These are phyloP conservation scores for Xylariaceae sp. DNA, from an alignment of 2,329 filamentous ascomycete genomes.

Conservation along the genomic window DNA sequence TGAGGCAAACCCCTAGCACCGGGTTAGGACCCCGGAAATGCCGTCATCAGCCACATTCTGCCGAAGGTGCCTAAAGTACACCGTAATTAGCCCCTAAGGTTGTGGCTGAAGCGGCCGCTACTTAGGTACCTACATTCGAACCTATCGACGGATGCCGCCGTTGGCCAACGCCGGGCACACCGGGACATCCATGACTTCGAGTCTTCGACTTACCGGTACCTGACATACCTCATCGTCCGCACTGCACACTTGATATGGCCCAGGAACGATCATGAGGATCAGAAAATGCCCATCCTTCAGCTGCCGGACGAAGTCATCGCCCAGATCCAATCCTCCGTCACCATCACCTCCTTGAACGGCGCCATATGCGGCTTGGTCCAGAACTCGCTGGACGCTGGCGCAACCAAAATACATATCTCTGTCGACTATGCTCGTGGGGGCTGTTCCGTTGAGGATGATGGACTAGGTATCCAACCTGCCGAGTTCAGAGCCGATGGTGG, in stretches of 20 bases:
- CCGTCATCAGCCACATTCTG: slow-evolving; percentile 16
- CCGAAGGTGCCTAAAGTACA: no score
- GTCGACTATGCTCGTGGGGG: slow-evolving; percentile 70
- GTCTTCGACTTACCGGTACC: no score
- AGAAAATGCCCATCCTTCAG: slow-evolving; percentile 54
- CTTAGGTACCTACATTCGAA: no score
- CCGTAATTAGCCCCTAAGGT: no score
- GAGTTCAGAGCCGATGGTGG: slow-evolving; percentile 69
- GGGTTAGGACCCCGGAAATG: slow-evolving; percentile 10
- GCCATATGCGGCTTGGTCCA: slow-evolving; percentile 66
- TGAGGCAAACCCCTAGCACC: no score
- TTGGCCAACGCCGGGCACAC: no score
- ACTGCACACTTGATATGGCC: no score
- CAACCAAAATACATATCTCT: slow-evolving; percentile 59
- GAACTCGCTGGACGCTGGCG: slow-evolving; percentile 77
- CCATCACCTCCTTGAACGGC: slow-evolving; percentile 64
- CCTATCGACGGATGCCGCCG: no score
- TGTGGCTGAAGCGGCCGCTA: no score
- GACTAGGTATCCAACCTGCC: slow-evolving; percentile 61
- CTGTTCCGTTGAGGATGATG: slow-evolving; percentile 80
- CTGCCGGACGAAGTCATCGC: slow-evolving; percentile 64
- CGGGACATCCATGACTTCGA: no score
- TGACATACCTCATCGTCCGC: no score
- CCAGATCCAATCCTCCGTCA: slow-evolving; percentile 79
- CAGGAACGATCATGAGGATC: neutral